Percentiles rank a stretch among this genome's conserved stretches.
phyloP scores from a whole-genome alignment of 106 monocot species.

The Cymbidium sinense region DNA sequence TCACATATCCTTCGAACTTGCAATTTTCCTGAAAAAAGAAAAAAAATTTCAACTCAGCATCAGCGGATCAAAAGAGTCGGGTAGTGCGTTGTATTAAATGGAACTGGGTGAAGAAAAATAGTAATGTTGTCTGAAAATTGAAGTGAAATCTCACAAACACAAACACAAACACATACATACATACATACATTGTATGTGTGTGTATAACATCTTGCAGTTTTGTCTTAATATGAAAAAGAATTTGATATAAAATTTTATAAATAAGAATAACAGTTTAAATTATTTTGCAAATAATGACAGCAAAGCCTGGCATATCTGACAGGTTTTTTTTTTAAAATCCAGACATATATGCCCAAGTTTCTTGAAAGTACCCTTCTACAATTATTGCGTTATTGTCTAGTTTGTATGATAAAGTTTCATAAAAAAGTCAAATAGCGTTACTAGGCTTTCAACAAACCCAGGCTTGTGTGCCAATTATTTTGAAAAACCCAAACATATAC shows the following conservation, averaged over 20 bases:
- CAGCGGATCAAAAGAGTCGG: not conserved
- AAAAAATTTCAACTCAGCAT: not conserved
- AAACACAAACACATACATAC: no score
- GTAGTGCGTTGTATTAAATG: not conserved
- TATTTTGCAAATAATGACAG: not conserved
- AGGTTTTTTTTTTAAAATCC: no score
- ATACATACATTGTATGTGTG: no score
- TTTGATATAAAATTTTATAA: not conserved
- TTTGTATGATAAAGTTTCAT: no score
- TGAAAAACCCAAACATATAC: no score
- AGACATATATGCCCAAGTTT: no score
- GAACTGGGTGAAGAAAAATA: not conserved
- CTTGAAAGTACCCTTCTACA: no score
- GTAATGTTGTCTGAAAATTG: not conserved
- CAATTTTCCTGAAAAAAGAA: slow-evolving; percentile 23
- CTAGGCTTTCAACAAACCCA: no score
- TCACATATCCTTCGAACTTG: slow-evolving; percentile 28
- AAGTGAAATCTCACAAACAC: not conserved
- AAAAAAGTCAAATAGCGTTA: no score
- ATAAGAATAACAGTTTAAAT: not conserved
- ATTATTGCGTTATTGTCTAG: no score
- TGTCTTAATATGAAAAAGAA: not conserved
- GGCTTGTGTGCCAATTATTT: no score
- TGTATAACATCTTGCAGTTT: not conserved
- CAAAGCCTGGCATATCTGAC: no score